Base-by-base conservation (phyloP, 192 early-diverging fungal genomes). In the Mortierella alpina region DNA sequence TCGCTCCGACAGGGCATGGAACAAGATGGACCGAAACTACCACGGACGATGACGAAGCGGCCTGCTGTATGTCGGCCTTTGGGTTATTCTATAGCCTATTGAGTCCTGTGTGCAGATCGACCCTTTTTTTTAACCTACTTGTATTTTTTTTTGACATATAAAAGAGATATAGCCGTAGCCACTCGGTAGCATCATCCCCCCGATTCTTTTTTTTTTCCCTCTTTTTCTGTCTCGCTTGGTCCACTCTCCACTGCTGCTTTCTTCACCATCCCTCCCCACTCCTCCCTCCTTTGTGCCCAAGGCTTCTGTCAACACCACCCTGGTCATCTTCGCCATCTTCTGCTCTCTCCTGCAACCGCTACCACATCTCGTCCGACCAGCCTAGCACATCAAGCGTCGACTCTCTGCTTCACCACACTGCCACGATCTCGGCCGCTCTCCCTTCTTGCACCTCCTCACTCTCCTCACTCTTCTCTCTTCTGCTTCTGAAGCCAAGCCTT, bases 11-110 rank as follows among this genome's bases (percentile, higher is more conserved):
- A 42, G 50, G 63, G 50, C 51, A 31, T 65, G 63, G 63, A 65
- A 65, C 50, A 65, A 65, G 63, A 65, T 53, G 63, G 50, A 52
- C 63, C 63, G 63, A 65, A 51, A 41, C 41, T 1, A n/a, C 53
- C n/a, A n/a, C 53, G 17, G 15, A 11, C 2, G 53, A 54, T 23
- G 54, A 56, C 31, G 54, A 15, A 13, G 31, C 31, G 31, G 31
- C 31, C 31, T 31, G 31, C 31, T 0, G 22, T 18, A 23, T 23
- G 54, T 56, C 31, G 18, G 54, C 18, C 54, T 23, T n/a, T 23
- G 31, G 31, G n/a, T n/a, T 56, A 18, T 23, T 56, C 14, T 4
- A 56, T 56, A 6, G 18, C 23, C 23, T n/a, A 20, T 55, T 20
- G 18, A 55, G 20, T 31, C 31, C 1, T 31, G 31, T 31, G 31